Percentiles rank a stretch among this genome's conserved stretches.
Evolutionary conservation across 2,329 filamentous ascomycete genomes (phyloP).

Genomic region (Dendryphion nanum): DNA sequence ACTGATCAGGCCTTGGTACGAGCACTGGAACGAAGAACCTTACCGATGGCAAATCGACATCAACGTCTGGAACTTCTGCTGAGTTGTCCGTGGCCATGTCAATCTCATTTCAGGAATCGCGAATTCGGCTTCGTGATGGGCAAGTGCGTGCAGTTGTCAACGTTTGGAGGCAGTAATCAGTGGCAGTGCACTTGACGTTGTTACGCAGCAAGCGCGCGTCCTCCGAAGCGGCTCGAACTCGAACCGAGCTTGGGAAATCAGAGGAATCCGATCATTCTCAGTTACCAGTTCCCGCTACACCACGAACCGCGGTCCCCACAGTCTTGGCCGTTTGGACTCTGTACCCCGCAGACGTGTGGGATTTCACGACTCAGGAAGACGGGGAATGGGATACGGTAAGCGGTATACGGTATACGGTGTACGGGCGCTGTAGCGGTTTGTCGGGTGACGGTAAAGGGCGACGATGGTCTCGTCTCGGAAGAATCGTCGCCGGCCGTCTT

Average conservation of each 20-base stretch:
- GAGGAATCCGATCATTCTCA: background rate
- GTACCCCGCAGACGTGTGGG: background rate
- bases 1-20: background rate
- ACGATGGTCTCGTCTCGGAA: background rate
- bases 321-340: background rate
- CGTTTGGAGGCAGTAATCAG: too few species aligned
- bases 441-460: background rate
- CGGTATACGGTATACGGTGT: constrained; percentile 1
- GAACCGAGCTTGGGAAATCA: background rate
- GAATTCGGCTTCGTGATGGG: background rate
- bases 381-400: background rate
- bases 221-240: too few species aligned
- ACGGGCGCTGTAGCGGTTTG: background rate
- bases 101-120: background rate
- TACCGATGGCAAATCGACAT: constrained; percentile 1
- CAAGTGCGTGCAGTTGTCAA: background rate
- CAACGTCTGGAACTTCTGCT: background rate
- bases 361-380: background rate
- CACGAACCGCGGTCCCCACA: background rate
- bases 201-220: background rate
- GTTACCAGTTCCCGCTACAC: background rate
- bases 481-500: background rate
- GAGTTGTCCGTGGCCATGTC: background rate
- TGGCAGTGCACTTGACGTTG: background rate
- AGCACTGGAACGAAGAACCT: background rate